Base-by-base conservation (phyloP, 371 early-diverging fungal species). In the Lichtheimia ramosa region DNA sequence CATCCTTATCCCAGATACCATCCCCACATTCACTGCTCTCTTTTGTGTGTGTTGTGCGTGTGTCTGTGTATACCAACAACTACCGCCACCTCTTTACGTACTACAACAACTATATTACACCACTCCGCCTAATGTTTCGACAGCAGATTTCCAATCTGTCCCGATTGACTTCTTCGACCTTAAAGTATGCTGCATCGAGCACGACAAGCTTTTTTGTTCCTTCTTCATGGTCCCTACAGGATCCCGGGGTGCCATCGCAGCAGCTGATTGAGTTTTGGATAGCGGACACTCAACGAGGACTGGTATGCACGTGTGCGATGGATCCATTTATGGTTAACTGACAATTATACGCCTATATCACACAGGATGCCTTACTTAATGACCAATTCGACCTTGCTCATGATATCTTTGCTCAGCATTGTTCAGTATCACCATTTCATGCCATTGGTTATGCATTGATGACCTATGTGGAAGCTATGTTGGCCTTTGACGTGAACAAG, bases 401-500 rank as follows among this genome's bases (percentile, higher is more conserved):
- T 41, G 20, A 55, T 16, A 74, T 76, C 15, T 71, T 80, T 59
- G 43, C 62, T 14, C 73, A 74, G 51, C 73, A 80, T 55, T 68
- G 68, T 20, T 43, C 60, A 3, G 73, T 70, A 39, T 80, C 80
- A 3, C 80, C 80, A 0, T 80, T 80, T 56, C 80, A 80, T 66
- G 80, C 80, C 20, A 68, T 80, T 41, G 80, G 77, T 4, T 74
- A 65, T 64, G 77, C 80, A 25, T 39, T 80, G 6, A 73, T 80
- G 58, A 75, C 76, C 8, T 80, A 74, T 64, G 73, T 76, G 7
- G 80, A 80, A 60, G 80, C 80, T n/a, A 74, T 80, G 73, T 56
- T 80, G 8, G 68, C 70, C 0, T 74, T 80, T 39, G 80, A 80
- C 25, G 27, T 61, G 0, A 71, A 69, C 21, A 74, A 73, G 51